phyloP scores from a whole-genome alignment of 2,329 filamentous ascomycete species.

The Epicoccum nigrum region DNA sequence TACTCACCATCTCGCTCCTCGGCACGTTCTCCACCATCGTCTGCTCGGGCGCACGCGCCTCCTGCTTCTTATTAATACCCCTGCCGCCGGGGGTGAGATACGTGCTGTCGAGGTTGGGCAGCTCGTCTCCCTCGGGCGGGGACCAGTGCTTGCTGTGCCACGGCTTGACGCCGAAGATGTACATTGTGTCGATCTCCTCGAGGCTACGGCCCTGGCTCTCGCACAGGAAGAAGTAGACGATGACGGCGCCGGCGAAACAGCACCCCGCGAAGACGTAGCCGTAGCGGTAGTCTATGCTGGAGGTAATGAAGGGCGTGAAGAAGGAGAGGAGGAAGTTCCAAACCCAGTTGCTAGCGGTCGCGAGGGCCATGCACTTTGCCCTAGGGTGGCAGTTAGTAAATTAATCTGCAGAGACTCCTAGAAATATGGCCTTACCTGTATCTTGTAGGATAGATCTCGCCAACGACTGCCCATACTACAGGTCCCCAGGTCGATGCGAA shows the following conservation, averaged over 20 bases:
- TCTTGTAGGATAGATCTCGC: slow-evolving; percentile 66
- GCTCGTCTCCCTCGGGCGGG: slow-evolving; percentile 41
- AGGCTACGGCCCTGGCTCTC: slow-evolving; percentile 75
- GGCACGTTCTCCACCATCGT: slow-evolving; percentile 29
- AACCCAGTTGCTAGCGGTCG: slow-evolving; percentile 53
- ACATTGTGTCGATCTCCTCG: slow-evolving; percentile 79
- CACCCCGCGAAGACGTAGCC: slow-evolving; percentile 79
- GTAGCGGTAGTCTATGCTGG: slow-evolving; percentile 72
- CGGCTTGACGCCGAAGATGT: slow-evolving; percentile 64
- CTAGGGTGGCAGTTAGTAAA: slow-evolving; percentile 47
- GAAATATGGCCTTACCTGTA: too few relatives aligned
- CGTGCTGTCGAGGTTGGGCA: slow-evolving; percentile 41
- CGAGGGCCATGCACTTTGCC: slow-evolving; percentile 53
- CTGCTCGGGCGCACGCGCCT: slow-evolving; percentile 36
- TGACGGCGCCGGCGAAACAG: slow-evolving; percentile 66
- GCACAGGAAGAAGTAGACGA: slow-evolving; percentile 80
- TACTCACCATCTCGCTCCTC: slow-evolving; percentile 14
- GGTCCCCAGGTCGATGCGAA: slow-evolving; percentile 75
- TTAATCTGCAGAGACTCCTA: too few relatives aligned
- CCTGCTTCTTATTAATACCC: slow-evolving; percentile 43
- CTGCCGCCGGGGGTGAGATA: slow-evolving; percentile 44
- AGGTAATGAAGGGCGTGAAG: slow-evolving; percentile 80
- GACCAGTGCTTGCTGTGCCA: slow-evolving; percentile 52
- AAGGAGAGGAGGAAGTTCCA: slow-evolving; percentile 61
- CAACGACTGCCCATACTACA: slow-evolving; percentile 72